Evolutionary conservation across 495 filamentous ascomycete species (phyloP).

Genomic region (Pyrenula aspistea): DNA sequence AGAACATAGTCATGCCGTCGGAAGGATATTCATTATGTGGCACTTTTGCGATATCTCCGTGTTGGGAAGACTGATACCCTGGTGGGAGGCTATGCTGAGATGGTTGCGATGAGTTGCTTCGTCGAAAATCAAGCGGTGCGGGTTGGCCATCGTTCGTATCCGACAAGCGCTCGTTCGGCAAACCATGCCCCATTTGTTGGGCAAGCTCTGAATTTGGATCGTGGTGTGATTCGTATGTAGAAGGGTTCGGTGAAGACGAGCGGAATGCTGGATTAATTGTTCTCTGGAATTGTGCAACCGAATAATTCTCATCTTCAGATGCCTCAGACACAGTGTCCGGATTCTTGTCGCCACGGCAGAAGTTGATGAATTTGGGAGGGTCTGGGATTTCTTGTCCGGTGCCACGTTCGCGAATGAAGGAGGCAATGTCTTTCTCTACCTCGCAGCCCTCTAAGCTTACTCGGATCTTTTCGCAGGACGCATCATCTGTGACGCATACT

Average conservation of each 20-base stretch:
- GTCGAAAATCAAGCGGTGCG: slow-evolving; percentile 35
- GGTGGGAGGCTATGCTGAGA: slow-evolving; percentile 18
- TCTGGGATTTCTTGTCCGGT: slow-evolving; percentile 97
- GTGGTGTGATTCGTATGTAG: slow-evolving; percentile 79
- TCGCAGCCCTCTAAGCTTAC: slow-evolving; percentile 90
- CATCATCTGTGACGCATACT: slow-evolving; percentile 98
- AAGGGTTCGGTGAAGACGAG: slow-evolving; percentile 79
- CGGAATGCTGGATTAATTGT: slow-evolving; percentile 92
- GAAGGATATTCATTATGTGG: slow-evolving; percentile 91
- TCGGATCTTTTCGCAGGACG: slow-evolving; percentile 94
- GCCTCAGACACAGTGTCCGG: slow-evolving; percentile 64
- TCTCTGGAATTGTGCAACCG: slow-evolving; percentile 88
- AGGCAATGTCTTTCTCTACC: slow-evolving; percentile 86
- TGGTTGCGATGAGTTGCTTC: slow-evolving; percentile 19
- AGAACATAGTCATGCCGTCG: slow-evolving; percentile 99
- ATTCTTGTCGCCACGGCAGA: slow-evolving; percentile 78
- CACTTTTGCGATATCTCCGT: slow-evolving; percentile 53
- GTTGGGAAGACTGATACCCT: slow-evolving; percentile 41
- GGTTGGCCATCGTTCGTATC: slow-evolving; percentile 16
- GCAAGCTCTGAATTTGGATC: slow-evolving; percentile 63
- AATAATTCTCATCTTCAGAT: slow-evolving; percentile 77
- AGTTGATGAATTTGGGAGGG: slow-evolving; percentile 96
- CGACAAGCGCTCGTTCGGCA: slow-evolving; percentile 11
- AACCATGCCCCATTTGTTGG: slow-evolving; percentile 46
- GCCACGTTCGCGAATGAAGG: slow-evolving; percentile 79